Conservation (phyloP, 2,329 filamentous ascomycete species). For the Myriosclerotinia scirpicola region DNA sequence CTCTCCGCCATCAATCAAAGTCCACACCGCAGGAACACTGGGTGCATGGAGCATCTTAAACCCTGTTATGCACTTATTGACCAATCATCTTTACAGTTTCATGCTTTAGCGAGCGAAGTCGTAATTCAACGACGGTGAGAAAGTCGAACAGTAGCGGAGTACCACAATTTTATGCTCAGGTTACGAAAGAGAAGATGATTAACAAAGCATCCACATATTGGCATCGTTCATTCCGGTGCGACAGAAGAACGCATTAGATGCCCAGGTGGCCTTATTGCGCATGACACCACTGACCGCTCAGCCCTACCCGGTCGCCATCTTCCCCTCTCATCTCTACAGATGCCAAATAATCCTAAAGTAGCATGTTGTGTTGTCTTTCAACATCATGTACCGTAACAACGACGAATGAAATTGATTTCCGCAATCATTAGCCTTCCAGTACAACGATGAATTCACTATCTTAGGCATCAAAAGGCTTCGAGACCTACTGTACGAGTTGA, state of each 20-base stretch:
- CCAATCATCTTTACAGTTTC: conserved; percentile 21
- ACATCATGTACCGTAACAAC: neutral
- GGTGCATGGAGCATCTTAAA: conserved; percentile 15
- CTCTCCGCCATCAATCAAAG: conserved; percentile 26
- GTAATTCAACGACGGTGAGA: conserved; percentile 27
- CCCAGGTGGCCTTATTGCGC: conserved; percentile 20
- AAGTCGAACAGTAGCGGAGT: conserved; percentile 19
- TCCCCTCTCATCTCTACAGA: conserved; percentile 18
- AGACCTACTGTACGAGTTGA: neutral
- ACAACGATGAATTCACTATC: neutral
- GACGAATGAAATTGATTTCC: conserved; percentile 3
- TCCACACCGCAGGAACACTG: conserved; percentile 28
- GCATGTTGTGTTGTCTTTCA: conserved; percentile 10
- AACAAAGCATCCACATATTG: conserved; percentile 9
- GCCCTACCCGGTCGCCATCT: conserved; percentile 32
- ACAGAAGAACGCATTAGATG: conserved; percentile 20
- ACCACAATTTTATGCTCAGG: conserved; percentile 6
- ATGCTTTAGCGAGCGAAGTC: conserved; percentile 23
- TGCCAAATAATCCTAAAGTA: conserved; percentile 16
- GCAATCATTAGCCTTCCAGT: conserved; percentile 3
- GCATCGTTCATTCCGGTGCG: conserved; percentile 16
- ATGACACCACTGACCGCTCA: conserved; percentile 28
- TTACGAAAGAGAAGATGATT: conserved; percentile 11
- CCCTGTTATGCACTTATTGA: conserved; percentile 23
- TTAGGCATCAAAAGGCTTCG: conserved; percentile 16